Evolutionary conservation across 2,329 filamentous ascomycete genomes (phyloP).

Genomic region (Zymoseptoria pseudotritici): DNA sequence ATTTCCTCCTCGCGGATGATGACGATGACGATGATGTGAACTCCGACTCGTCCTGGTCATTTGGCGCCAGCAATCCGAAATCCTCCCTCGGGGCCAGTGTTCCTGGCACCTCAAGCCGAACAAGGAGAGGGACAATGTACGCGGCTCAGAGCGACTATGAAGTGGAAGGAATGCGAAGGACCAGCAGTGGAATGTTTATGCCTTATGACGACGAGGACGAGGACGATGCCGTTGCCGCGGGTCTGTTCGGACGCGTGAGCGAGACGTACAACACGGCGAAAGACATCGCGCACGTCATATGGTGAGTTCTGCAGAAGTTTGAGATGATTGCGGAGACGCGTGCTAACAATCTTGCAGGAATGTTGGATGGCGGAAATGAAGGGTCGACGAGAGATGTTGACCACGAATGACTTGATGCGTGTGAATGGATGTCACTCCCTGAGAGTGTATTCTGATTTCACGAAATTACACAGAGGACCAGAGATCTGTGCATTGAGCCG

Average conservation of each 20-base stretch:
- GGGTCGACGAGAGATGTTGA: background rate
- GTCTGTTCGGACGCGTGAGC: conserved; percentile 69
- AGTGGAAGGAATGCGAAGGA: conserved; percentile 63
- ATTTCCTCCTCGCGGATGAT: conserved; percentile 42
- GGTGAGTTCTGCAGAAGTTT: conserved; percentile 27
- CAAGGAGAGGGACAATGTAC: conserved; percentile 12
- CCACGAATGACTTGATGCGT: background rate
- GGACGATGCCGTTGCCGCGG: conserved; percentile 45
- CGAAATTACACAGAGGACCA: background rate
- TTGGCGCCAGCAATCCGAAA: conserved; percentile 28
- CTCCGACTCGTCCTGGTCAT: conserved; percentile 27
- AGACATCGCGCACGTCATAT: conserved; percentile 59
- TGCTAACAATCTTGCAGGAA: conserved; percentile 32
- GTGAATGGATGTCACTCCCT: background rate
- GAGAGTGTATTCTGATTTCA: background rate
- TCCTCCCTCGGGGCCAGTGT: conserved; percentile 24
- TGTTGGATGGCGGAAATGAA: conserved; percentile 53
- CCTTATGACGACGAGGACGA: conserved; percentile 68
- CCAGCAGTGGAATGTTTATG: conserved; percentile 85
- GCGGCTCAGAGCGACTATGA: conserved; percentile 34
- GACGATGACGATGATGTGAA: conserved; percentile 17
- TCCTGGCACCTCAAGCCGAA: conserved; percentile 20
- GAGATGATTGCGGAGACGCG: background rate
- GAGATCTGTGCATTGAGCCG: background rate
- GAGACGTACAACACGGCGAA: conserved; percentile 64